Evolutionary conservation across 208 protist genomes (phyloP).

Genomic region (Plasmodiophora brassicae): DNA sequence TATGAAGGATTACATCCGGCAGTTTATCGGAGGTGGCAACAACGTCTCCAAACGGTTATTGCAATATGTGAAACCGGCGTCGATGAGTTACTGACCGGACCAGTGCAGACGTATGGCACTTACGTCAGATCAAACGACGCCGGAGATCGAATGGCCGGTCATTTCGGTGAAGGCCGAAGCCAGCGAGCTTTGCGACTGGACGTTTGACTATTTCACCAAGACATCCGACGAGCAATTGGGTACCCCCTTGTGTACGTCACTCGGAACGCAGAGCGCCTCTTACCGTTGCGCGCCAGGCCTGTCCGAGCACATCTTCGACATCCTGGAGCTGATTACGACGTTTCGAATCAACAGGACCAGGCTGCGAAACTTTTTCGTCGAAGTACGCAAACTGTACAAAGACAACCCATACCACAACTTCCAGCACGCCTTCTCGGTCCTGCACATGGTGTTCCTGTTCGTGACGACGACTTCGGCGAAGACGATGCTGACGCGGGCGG

Average conservation of each 20-base stretch:
- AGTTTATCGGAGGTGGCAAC: background rate
- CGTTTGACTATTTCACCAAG: background rate
- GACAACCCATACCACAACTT: conserved; percentile 69
- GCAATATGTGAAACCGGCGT: no score
- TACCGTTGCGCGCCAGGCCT: no score
- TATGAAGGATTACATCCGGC: conserved; percentile 26
- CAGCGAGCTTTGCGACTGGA: conserved; percentile 15
- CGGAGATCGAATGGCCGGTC: background rate
- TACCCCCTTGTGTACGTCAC: no score
- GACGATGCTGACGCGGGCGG: conserved; percentile 57
- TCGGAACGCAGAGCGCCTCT: no score
- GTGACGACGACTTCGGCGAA: conserved; percentile 58
- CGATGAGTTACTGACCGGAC: no score
- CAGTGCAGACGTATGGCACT: no score
- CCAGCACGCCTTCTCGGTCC: conserved; percentile 61
- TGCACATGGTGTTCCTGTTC: conserved; percentile 54
- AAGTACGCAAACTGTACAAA: background rate
- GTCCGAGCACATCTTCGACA: conserved; percentile 2
- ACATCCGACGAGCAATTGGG: background rate
- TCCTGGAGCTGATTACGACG: background rate
- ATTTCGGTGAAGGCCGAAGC: background rate
- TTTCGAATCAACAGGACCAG: background rate
- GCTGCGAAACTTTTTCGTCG: conserved; percentile 29
- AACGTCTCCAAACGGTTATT: no score
- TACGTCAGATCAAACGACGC: background rate